Evolutionary conservation across 495 filamentous ascomycete species (phyloP).

Genomic region (Lasiosphaeria ovina): DNA sequence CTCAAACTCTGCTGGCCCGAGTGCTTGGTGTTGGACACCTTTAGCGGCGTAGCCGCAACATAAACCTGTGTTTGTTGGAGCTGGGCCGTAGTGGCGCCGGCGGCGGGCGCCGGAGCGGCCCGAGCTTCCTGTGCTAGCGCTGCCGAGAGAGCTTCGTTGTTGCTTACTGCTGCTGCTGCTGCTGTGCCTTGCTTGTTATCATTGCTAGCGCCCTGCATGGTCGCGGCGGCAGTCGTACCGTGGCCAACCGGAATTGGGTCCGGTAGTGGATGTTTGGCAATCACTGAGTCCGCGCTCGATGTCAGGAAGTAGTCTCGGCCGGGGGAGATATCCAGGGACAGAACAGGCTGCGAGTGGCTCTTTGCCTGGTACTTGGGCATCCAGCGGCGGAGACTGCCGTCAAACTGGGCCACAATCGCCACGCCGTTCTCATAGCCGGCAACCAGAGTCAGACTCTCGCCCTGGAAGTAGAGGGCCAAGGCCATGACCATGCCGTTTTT

Average conservation of each 20-base stretch:
- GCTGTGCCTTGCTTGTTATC: background rate
- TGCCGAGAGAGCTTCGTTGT: background rate
- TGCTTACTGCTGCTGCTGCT: background rate
- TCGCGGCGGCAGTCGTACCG: constrained; percentile 4
- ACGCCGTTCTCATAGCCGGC: constrained; percentile 90
- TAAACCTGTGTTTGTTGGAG: constrained; percentile 13
- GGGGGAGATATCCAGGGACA: constrained; percentile 70
- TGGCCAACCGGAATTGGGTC: constrained; percentile 1
- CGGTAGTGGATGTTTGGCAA: constrained; percentile 54
- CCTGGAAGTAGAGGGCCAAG: constrained; percentile 58
- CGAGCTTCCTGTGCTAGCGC: background rate
- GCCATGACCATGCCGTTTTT: constrained; percentile 93
- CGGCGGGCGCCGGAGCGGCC: background rate
- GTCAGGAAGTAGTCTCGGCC: constrained; percentile 65
- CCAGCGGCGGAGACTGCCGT: constrained; percentile 44
- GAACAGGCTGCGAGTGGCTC: constrained; percentile 77
- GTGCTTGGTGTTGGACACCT: constrained; percentile 73
- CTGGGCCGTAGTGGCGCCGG: constrained; percentile 15
- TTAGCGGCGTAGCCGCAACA: constrained; percentile 46
- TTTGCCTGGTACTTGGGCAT: constrained; percentile 62
- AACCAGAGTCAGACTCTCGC: constrained; percentile 46
- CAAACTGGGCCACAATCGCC: constrained; percentile 54
- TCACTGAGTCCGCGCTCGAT: constrained; percentile 71
- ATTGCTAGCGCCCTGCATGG: background rate
- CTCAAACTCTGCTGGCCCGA: constrained; percentile 80